phyloP scores from a whole-genome alignment of 176 grass and related monocot genomes.

The Eremochloa ophiuroides region DNA sequence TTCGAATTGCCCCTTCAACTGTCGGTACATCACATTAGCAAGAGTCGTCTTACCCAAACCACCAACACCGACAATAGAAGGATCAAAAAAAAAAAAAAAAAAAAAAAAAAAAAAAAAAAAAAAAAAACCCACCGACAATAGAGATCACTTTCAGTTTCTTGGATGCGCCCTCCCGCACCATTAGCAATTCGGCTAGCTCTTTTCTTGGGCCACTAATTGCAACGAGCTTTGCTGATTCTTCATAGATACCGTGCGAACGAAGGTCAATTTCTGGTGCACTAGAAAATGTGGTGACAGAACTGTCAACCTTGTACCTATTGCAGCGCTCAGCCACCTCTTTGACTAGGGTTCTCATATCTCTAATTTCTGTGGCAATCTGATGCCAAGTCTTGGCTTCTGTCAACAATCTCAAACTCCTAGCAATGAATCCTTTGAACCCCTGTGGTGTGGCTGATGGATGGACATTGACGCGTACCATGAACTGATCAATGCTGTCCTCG shows the following conservation, averaged over 20 bases:
- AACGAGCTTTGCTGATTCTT: not conserved
- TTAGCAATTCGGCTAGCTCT: not conserved
- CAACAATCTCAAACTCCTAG: not conserved
- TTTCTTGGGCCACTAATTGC: not conserved
- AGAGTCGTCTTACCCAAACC: constrained; percentile 31
- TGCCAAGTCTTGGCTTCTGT: not conserved
- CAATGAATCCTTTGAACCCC: not conserved
- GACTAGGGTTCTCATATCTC: not conserved
- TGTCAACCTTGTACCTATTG: not conserved
- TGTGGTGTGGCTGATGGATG: not conserved
- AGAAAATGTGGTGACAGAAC: not conserved
- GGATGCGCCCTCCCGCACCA: not conserved
- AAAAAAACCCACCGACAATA: too few species aligned
- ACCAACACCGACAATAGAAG: constrained; percentile 18
- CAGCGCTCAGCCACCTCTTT: constrained; percentile 5
- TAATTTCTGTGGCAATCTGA: not conserved
- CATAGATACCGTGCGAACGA: constrained; percentile 15
- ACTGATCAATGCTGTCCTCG: not conserved
- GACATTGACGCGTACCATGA: not conserved
- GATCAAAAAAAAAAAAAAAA: too few species aligned
- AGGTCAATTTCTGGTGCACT: not conserved
- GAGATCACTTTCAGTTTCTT: constrained; percentile 12
- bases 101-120: too few species aligned
- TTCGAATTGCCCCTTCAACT: not conserved
- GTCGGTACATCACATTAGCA: constrained; percentile 7